Evolutionary conservation across 129 eudicot species (phyloP).

Genomic region (Ambrosia trifida): DNA sequence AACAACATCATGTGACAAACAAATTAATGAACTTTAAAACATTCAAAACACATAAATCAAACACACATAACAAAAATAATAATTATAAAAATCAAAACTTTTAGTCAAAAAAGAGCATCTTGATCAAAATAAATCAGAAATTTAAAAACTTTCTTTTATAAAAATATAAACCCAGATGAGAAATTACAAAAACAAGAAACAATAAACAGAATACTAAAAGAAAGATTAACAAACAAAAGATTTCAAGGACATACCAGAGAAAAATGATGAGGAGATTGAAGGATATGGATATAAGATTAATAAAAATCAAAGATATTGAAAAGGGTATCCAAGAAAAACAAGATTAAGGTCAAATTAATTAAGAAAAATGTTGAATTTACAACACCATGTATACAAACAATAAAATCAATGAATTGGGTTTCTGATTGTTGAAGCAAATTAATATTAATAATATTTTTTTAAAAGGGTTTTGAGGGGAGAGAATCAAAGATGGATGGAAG

Average conservation of each 20-base stretch:
- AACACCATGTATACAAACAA: background rate
- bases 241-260: conserved; percentile 27
- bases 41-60: conserved; percentile 12
- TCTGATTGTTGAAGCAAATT: conserved; percentile 29
- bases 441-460: background rate
- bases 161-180: conserved; percentile 19
- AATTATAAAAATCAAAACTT: conserved; percentile 9
- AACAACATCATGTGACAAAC: conserved; percentile 10
- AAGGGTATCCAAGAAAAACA: conserved; percentile 13
- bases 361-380: conserved; percentile 4
- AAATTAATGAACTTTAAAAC: background rate
- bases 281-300: conserved; percentile 23
- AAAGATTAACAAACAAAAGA: too few species aligned
- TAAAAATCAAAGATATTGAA: conserved; percentile 5
- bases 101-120: background rate
- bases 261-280: conserved; percentile 8
- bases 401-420: conserved; percentile 16
- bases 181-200: conserved; percentile 4
- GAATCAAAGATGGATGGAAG: conserved; percentile 28
- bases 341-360: conserved; percentile 10
- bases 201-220: background rate
- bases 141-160: background rate
- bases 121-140: conserved; percentile 4
- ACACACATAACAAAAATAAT: conserved; percentile 7
- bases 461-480: conserved; percentile 16